Evolutionary conservation across 371 early-diverging fungal genomes (phyloP).

Genomic region (Mortierella sp.): DNA sequence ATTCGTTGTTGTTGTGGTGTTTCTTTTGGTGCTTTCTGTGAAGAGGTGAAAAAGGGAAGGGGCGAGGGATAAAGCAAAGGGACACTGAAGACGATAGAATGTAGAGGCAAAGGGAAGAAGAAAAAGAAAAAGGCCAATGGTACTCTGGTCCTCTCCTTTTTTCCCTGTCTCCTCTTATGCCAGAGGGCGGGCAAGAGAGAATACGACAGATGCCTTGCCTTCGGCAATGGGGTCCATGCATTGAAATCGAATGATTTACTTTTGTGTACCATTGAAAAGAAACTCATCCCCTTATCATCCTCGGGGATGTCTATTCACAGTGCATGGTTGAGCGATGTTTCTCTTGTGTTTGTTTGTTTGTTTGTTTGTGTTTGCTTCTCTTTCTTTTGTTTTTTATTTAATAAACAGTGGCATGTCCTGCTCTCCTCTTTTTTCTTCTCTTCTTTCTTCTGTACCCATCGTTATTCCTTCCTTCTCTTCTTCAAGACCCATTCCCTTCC

Average conservation of each 20-base stretch:
- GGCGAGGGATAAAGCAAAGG: background rate
- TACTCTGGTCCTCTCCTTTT: background rate
- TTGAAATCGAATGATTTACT: no score
- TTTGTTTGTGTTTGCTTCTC: background rate
- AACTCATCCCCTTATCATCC: no score
- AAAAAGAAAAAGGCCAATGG: background rate
- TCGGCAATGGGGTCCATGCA: background rate
- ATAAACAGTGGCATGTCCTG: background rate
- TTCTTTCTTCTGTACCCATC: background rate
- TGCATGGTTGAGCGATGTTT: no score
- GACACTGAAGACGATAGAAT: background rate
- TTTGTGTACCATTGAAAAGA: no score
- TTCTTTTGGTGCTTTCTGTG: background rate
- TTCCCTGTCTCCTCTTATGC: background rate
- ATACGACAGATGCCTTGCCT: background rate
- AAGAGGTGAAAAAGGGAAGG: background rate
- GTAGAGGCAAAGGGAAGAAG: no score
- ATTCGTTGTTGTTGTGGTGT: background rate
- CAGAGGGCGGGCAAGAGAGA: background rate
- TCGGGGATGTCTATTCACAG: no score
- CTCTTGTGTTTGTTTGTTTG: background rate
- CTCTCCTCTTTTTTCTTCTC: background rate
- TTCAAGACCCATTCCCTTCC: slow-evolving; percentile 8
- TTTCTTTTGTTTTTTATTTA: background rate
- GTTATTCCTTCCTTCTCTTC: background rate